A percentile compares a stretch with the other conserved stretches of the same genome.
These are phyloP conservation scores for Phycomyces blakesleeanus DNA, from an alignment of 192 early-diverging fungal genomes.

Conservation along the genomic window DNA sequence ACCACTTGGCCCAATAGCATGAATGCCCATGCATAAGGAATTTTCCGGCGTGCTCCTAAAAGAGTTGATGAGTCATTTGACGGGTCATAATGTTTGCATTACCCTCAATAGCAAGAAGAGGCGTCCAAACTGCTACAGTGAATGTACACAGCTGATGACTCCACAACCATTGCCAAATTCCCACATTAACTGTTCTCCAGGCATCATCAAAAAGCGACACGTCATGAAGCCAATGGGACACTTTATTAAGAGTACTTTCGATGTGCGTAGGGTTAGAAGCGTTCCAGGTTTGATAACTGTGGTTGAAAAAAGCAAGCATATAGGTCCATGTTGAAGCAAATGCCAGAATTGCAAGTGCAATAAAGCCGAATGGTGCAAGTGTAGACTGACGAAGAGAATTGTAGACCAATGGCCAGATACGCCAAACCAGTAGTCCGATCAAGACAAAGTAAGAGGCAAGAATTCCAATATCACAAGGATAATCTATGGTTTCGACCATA, in stretches of 20 bases:
- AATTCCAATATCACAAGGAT: slow-evolving; percentile 23
- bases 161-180: slow-evolving; percentile 28
- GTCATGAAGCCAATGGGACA: slow-evolving; percentile 30
- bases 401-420: slow-evolving; percentile 11
- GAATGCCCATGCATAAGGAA: slow-evolving; percentile 26
- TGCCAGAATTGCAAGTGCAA: neutral
- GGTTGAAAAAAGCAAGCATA: slow-evolving; percentile 29
- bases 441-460: slow-evolving; percentile 25
- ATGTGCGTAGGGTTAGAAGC: neutral
- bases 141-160: slow-evolving; percentile 32
- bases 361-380: neutral
- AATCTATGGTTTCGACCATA: slow-evolving; percentile 3
- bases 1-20: slow-evolving; percentile 33
- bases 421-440: slow-evolving; percentile 19
- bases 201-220: slow-evolving; percentile 26
- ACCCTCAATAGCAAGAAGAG: slow-evolving; percentile 31
- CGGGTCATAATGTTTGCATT: neutral
- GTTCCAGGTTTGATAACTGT: slow-evolving; percentile 20
- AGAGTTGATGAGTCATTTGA: no score
- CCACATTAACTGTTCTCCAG: slow-evolving; percentile 26
- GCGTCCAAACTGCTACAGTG: slow-evolving; percentile 31
- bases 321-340: slow-evolving; percentile 26
- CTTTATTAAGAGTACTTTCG: slow-evolving; percentile 4
- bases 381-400: neutral
- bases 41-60: slow-evolving; percentile 11